These are phyloP conservation scores for Ophiostoma quercus DNA, from an alignment of 2,329 filamentous ascomycete genomes.

Conservation along the genomic window DNA sequence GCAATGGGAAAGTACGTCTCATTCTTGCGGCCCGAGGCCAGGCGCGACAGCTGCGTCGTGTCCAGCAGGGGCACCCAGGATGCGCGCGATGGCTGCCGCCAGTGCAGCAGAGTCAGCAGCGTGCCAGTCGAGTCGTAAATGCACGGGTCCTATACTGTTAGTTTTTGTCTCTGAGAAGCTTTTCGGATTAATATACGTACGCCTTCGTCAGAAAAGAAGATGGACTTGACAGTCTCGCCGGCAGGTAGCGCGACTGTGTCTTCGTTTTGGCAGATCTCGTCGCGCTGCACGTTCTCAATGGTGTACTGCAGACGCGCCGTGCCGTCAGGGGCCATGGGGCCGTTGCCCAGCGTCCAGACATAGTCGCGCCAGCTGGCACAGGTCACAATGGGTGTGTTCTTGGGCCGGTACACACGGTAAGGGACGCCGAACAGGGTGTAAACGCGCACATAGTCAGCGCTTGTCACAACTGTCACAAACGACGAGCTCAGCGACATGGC, in stretches of 20 bases:
- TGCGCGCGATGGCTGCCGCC: slow-evolving; percentile 79
- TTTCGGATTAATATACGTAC: neutral
- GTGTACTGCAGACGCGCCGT: slow-evolving; percentile 76
- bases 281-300: slow-evolving; percentile 88
- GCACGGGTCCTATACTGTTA: slow-evolving; percentile 65
- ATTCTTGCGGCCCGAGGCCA: slow-evolving; percentile 77
- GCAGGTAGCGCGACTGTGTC: slow-evolving; percentile 82
- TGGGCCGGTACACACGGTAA: slow-evolving; percentile 82
- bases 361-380: slow-evolving; percentile 95
- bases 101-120: slow-evolving; percentile 80
- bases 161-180: neutral
- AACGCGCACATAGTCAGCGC: slow-evolving; percentile 79
- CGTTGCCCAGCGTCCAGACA: slow-evolving; percentile 92
- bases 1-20: slow-evolving; percentile 95
- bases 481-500: slow-evolving; percentile 88
- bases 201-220: slow-evolving; percentile 91
- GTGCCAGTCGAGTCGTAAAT: slow-evolving; percentile 93
- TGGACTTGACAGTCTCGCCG: slow-evolving; percentile 66
- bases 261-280: slow-evolving; percentile 91
- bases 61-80: slow-evolving; percentile 90
- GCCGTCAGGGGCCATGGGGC: slow-evolving; percentile 73
- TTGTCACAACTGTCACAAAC: slow-evolving; percentile 85
- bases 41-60: slow-evolving; percentile 74
- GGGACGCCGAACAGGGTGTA: slow-evolving; percentile 92
- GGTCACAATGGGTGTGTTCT: slow-evolving; percentile 82